These are phyloP conservation scores for Calonectria pseudoreteaudii DNA, from an alignment of 2,329 filamentous ascomycete species.

Conservation along the genomic window DNA sequence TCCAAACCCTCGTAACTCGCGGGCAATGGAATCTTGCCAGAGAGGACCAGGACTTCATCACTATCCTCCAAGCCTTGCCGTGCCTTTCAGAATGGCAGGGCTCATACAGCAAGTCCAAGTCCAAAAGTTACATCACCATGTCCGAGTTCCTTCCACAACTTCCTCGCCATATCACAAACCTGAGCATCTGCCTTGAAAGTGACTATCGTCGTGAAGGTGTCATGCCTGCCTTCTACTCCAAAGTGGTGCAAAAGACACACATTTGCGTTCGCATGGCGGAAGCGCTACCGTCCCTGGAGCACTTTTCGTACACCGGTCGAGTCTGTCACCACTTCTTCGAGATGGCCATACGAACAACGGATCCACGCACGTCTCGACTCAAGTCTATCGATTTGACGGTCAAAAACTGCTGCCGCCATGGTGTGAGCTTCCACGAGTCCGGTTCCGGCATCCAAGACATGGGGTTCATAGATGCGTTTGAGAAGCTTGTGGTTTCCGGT, in stretches of 20 bases:
- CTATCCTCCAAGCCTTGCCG: constrained; percentile 72
- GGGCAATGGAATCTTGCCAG: constrained; percentile 84
- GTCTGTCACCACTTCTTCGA: constrained; percentile 78
- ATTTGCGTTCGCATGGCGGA: constrained; percentile 74
- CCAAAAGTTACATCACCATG: constrained; percentile 79
- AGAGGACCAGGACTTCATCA: constrained; percentile 70
- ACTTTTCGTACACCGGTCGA: constrained; percentile 78
- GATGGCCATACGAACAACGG: constrained; percentile 61
- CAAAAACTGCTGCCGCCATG: constrained; percentile 77
- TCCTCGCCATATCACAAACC: constrained; percentile 68
- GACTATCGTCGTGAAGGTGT: constrained; percentile 75
- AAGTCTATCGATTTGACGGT: constrained; percentile 78
- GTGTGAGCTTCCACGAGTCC: constrained; percentile 68
- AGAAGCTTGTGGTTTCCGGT: constrained; percentile 73
- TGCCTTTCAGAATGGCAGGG: constrained; percentile 73
- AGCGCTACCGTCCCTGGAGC: constrained; percentile 71
- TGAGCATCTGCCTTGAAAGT: constrained; percentile 78
- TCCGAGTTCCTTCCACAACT: constrained; percentile 70
- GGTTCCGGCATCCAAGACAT: constrained; percentile 79
- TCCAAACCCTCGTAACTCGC: constrained; percentile 77
- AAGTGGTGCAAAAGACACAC: constrained; percentile 70
- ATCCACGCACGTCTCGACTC: constrained; percentile 63
- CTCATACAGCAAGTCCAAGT: constrained; percentile 78
- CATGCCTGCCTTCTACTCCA: constrained; percentile 70
- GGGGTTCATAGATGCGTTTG: constrained; percentile 78